Evolutionary conservation across 192 early-diverging fungal genomes (phyloP), one percentile per base, ranked within the genome.

Genomic region (Coemansia interrupta): DNA sequence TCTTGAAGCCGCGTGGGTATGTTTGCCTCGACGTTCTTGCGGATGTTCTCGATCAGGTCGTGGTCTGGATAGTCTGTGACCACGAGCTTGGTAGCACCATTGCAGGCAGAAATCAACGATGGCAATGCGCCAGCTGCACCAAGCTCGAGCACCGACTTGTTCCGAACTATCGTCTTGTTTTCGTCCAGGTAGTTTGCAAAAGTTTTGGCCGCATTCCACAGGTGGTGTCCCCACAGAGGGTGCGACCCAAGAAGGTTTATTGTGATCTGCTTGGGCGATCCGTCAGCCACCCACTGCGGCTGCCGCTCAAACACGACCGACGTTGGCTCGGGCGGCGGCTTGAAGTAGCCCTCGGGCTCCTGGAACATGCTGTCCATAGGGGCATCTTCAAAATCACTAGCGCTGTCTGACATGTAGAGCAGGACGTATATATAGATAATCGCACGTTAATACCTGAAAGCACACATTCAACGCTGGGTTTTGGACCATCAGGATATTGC

Each of bases 141-240:
- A 10, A 95, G 72, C 68, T 95, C 93, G 19, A 95, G 63, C 0
- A 93, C 85, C 8, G 64, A 75, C 57, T 90, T 92, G 43, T 70
- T 71, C 2, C 49, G 28, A 9, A 84, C 80, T 11, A 90, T 53
- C 15, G 80, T 68, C 36, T 85, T 85, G 56, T 87, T 73, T 30
- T 75, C 54, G 58, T 96, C 94, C 48, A 96, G 73, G 63, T 90
- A 85, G 50, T 84, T 78, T 26, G 91, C 84, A 81, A 94, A 84
- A 28, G 83, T 83, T 64, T 88, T 86, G 41, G 90, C 89, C 3
- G 93, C 92, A 57, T 96, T 96, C 94, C 94, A 96, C 24, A 96
- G 82, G 42, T 86, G 73, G 64, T 96, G 93, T 14, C 83, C 91
- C 92, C 91, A 92, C 1, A 96, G 80, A 32, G 89, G 87, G 56